Conservation (phyloP, 768 basidiomycete species). For the Pleurotus tuber-regium region DNA sequence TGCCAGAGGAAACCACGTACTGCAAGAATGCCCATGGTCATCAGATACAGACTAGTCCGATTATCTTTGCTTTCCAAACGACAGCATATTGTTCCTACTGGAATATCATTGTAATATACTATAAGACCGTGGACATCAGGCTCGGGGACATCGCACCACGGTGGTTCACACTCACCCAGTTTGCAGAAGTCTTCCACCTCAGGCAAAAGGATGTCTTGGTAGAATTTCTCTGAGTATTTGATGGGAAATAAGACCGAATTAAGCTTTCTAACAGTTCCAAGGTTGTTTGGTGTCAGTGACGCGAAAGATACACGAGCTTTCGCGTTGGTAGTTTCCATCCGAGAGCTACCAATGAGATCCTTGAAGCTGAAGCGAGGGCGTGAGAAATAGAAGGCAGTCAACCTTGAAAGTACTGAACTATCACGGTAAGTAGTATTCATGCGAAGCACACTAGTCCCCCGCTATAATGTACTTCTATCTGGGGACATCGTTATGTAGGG, state of each 20-base stretch:
- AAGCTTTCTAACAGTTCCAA: conserved; percentile 71
- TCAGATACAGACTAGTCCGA: conserved; percentile 66
- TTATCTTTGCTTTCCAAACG: conserved; percentile 70
- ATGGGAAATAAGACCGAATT: conserved; percentile 86
- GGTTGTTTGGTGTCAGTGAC: conserved; percentile 75
- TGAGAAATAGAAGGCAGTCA: conserved; percentile 12
- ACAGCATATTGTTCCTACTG: conserved; percentile 86
- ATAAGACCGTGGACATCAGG: no score
- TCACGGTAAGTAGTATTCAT: conserved; percentile 7
- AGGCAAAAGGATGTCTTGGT: conserved; percentile 70
- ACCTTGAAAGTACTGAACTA: background rate
- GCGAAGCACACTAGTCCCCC: background rate
- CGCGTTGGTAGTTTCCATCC: conserved; percentile 16
- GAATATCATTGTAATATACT: conserved; percentile 94
- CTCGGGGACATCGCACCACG: conserved; percentile 25
- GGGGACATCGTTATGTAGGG: no score
- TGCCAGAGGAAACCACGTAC: conserved; percentile 43
- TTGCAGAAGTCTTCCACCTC: conserved; percentile 87
- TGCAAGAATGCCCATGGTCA: conserved; percentile 91
- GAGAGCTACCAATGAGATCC: conserved; percentile 15
- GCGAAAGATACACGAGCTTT: conserved; percentile 62
- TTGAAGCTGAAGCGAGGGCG: conserved; percentile 8
- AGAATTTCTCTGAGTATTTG: conserved; percentile 87
- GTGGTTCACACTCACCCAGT: conserved; percentile 59
- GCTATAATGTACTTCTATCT: no score